Evolutionary conservation across 129 eudicot species (phyloP), one percentile per base, ranked within the genome.

Genomic region (Rutidosis leptorrhynchoides): DNA sequence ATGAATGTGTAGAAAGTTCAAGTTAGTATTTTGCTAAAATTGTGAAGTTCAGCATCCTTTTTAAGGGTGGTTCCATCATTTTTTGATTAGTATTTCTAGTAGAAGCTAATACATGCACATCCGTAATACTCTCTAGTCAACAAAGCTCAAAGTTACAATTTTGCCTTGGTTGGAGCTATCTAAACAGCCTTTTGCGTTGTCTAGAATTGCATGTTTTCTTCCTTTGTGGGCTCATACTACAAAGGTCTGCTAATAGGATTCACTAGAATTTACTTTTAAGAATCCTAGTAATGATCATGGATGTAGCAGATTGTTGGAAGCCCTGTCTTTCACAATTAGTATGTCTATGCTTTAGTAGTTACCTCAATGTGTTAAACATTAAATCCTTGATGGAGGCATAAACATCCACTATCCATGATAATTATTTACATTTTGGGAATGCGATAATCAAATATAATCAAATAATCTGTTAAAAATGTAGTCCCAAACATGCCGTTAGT

Each of bases 1-100:
- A 60, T 61, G 68, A 60, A 60, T 49, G 61, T 62, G 62, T 72
- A 72, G 54, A 72, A 23, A 42, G 70, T 49, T 72, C 10, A 63
- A 51, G 32, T 56, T 62, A 27, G 65, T 58, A 43, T 27, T 51
- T 67, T 52, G 48, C 21, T 12, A 37, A 52, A 53, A 22, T 19
- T 28, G 11, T 40, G 65, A 27, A 26, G 74, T 9, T 70, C 32
- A 46, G 21, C 28, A n/a, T n/a, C 1, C n/a, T 65, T 60, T 15
- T 16, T 45, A n/a, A n/a, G 33, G 40, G 24, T 43, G 23, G 68
- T 40, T 40, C 20, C 20, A 40, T 12, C 16, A 40, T 49, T 1
- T 49, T 20, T n/a, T 65, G 43, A n/a, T 24, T 45, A 25, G 33
- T 64, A 15, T 64, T 64, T 2, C 16, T 25, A 14, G 7, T 30